phyloP scores from a whole-genome alignment of 305 asterid species.

The Fraxinus paxiana region DNA sequence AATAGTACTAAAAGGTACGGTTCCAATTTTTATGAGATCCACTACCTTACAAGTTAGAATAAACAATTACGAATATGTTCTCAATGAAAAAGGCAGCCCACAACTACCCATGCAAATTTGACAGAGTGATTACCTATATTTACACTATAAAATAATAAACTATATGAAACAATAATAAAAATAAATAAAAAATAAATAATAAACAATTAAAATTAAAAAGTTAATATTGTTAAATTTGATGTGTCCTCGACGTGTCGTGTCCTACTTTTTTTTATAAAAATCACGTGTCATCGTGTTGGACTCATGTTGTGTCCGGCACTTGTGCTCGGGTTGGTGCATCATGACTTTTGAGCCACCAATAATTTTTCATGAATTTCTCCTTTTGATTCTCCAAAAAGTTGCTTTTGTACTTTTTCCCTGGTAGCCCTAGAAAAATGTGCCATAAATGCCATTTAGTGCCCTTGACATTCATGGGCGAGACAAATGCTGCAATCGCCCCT shows the following conservation, averaged over 20 bases:
- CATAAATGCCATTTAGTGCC: background rate
- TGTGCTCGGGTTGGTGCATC: background rate
- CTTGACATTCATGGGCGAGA: background rate
- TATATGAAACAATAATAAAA: background rate
- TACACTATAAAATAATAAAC: background rate
- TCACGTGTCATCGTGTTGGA: background rate
- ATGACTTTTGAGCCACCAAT: background rate
- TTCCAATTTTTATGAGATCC: background rate
- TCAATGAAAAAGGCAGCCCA: background rate
- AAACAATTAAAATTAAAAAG: background rate
- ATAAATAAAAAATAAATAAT: no score
- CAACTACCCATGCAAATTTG: background rate
- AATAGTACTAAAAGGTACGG: background rate
- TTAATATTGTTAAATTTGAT: background rate
- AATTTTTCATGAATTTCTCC: background rate
- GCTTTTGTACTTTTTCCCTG: background rate
- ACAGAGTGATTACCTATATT: background rate
- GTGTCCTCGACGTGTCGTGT: background rate
- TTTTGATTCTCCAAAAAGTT: background rate
- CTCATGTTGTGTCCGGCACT: background rate
- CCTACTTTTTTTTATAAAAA: background rate
- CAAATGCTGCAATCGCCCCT: background rate
- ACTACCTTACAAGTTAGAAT: background rate
- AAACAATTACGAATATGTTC: background rate
- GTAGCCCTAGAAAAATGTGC: background rate